Evolutionary conservation across 1,284 basidiomycete genomes (phyloP), one percentile per base, ranked within the genome.

Genomic region (Xanthoconium separans): DNA sequence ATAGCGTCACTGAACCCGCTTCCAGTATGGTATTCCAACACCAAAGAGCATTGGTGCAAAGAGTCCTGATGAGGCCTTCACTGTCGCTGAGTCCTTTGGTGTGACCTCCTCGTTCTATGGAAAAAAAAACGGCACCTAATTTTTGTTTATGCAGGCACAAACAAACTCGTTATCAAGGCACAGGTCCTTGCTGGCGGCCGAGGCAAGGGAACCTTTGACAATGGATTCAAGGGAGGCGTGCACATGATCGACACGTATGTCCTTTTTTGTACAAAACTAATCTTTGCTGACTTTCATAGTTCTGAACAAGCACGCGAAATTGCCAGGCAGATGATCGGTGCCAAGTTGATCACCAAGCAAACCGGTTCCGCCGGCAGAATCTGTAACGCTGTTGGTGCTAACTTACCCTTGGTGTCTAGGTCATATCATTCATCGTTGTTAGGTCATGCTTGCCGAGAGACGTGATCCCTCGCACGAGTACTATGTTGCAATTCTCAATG

Each of bases 131-230:
- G 13, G 37, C 6, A 16, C 3, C 7, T 31, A 8, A 42, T 2
- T 41, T 18, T 13, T 41, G 20, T 44, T 39, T 7, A 41, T 22
- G 6, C 55, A 89, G 92, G 84, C 62, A 78, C 77, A 30, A 78
- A 84, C 58, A 81, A 83, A 59, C 84, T 95, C 54, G 94, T 98
- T 31, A 94, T 99, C 77, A 99, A 99, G 78, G 97, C 95, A 27
- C 97, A 99, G 75, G 97, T 99, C 10, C 88, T 99, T 56, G 97
- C 97, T 61, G 97, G 97, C 69, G 97, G 97, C 65, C 87, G 97
- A 70, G 97, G 97, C 64, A 99, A 99, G 82, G 97, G 97, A 53
- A 90, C 93, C 70, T 99, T 99, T 69, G 89, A 96, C 77, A 93
- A 86, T 70, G 97, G 97, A 31, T 86, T 98, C 70, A 89, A 98